Base-by-base conservation (phyloP, 129 eudicot genomes). In the Ambrosia trifida region DNA sequence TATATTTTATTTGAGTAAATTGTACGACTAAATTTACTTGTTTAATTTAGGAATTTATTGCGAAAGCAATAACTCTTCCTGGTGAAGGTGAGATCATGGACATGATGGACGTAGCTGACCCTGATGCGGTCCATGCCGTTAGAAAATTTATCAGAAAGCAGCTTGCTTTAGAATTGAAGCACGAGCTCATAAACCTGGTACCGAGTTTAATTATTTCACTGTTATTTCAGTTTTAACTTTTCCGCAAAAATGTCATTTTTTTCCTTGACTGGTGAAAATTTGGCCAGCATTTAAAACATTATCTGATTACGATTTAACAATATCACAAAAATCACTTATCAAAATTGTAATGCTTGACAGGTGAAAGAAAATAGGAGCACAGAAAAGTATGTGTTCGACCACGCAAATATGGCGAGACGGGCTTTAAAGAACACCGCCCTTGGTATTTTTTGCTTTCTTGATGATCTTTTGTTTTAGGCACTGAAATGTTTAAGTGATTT, bases 31-130 rank as follows among this genome's bases (percentile, higher is more conserved):
- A 45, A 33, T 19, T 66, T 11, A 50, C 67, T 36, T 10, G 12
- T 38, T 65, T 61, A 7, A 66, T 72, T 52, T 60, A 94, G 99
- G 97, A 94, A 85, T 94, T 94, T 77, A 83, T 94, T 66, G 87
- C 99, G 30, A 90, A 88, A 87, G 99, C 97, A 51, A 74, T 94
- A 68, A 94, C 97, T 50, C 81, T 94, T 18, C 99, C 99, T 6
- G 91, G 97, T 76, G 89, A 72, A 79, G 99, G 99, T 11, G 99
- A 94, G 79, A 86, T 94, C 65, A 89, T 89, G 98, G 98, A 94
- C 82, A 70, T 94, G 93, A 85, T 94, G 98, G 88, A 80, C 73
- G 86, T 89, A 74, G 98, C 98, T 0, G 98, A 94, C 68, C 97
- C 98, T 35, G 99, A 94, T 83, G 99, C 96, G 17, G 99, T 94